These are phyloP conservation scores for Herpetomonas samuelpessoai DNA, from an alignment of 208 protist genomes.

Conservation along the genomic window DNA sequence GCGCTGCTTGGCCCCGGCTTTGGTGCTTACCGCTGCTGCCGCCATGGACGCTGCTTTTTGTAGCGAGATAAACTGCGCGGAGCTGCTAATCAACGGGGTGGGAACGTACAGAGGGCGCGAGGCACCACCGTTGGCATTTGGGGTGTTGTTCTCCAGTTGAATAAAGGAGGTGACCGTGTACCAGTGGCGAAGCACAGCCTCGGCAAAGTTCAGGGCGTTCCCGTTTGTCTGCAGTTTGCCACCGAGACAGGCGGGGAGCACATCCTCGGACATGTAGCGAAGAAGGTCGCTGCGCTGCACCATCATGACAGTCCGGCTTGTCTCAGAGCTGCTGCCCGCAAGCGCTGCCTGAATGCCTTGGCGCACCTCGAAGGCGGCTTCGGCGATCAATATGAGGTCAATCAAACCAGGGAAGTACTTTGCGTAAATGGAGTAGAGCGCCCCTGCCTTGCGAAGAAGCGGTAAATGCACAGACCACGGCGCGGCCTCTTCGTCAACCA, in stretches of 20 bases:
- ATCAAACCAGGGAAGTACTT: slow-evolving; percentile 82
- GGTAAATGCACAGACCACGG: slow-evolving; percentile 31
- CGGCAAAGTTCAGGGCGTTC: slow-evolving; percentile 38
- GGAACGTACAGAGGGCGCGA: too few species aligned
- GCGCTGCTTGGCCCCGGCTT: too few species aligned
- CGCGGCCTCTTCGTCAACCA: slow-evolving; percentile 57
- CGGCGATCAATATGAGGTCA: slow-evolving; percentile 48
- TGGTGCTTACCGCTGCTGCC: too few species aligned
- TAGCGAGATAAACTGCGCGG: too few species aligned
- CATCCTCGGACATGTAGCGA: slow-evolving; percentile 38
- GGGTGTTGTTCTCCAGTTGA: slow-evolving; percentile 21
- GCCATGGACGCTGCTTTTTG: too few species aligned
- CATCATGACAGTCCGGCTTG: slow-evolving; percentile 46
- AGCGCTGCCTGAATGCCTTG: slow-evolving; percentile 50
- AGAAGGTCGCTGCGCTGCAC: slow-evolving; percentile 41
- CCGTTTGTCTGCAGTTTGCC: slow-evolving; percentile 12
- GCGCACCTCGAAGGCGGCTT: slow-evolving; percentile 41
- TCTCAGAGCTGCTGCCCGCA: slow-evolving; percentile 17
- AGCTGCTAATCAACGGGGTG: too few species aligned
- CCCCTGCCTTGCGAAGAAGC: slow-evolving; percentile 31
- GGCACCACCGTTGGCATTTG: too few species aligned
- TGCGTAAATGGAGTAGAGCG: slow-evolving; percentile 37
- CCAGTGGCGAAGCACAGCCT: slow-evolving; percentile 75
- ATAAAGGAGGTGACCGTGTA: slow-evolving; percentile 53
- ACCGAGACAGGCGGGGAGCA: slow-evolving; percentile 46